Evolutionary conservation across 495 filamentous ascomycete genomes (phyloP), one percentile per base, ranked within the genome.

Genomic region (Penicillium arizonense): DNA sequence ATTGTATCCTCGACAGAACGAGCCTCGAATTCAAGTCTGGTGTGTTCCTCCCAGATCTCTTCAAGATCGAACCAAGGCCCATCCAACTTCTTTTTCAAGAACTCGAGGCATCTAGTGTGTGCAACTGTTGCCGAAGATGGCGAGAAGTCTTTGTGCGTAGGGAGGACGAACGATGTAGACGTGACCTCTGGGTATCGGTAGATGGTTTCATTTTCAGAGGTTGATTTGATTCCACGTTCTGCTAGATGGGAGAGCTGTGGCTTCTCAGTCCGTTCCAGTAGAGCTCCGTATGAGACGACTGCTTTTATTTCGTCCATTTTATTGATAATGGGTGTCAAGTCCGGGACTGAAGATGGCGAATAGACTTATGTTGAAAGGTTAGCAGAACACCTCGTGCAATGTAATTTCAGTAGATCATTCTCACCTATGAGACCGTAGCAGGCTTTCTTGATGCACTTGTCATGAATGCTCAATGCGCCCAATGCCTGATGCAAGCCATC

Each of bases 1-100:
- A 86, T 74, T 6, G 73, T 76, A 33, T 69, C 61, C 37, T 74
- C 70, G 4, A 73, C 73, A 7, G 70, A 74, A 8, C 71, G 65
- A 35, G 67, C 60, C 3, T 41, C 67, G 49, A 78, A 72, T 48
- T 74, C 69, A 49, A 58, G 65, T 46, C 61, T 66, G 0, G 73
- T 70, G 57, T 87, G 82, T 54, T 81, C 70, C n/a, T 88, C 85
- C 69, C 84, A 77, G 18, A 83, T 77, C 18, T 62, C 67, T 57
- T 88, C 86, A 3, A 87, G 64, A 44, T 86, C 81, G 38, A 82
- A 82, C 33, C 82, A 69, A 0, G 72, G 72, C 1, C 70, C 72
- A 6, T 52, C 52, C 11, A 73, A 28, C 5, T 65, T 52, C 28
- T 59, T 62, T 37, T 75, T 75, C 8, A 75, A 4, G 35, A 72